These are phyloP conservation scores for Exobasidium rhododendri DNA, from an alignment of 1,284 basidiomycete species.

Conservation along the genomic window DNA sequence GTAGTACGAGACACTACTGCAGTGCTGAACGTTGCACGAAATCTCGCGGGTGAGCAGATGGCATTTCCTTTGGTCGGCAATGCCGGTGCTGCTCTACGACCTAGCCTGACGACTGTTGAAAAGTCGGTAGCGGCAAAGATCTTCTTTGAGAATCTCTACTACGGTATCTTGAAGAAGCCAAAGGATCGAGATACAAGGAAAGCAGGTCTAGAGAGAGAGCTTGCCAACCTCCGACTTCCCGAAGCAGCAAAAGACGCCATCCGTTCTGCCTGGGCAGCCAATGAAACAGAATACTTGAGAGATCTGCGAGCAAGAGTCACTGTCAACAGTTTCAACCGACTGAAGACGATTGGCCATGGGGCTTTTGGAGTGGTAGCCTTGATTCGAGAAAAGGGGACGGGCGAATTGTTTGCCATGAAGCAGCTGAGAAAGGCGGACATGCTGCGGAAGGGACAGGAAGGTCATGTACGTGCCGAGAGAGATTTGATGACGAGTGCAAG, in stretches of 20 bases:
- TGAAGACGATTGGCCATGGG: slow-evolving; percentile 96
- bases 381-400: slow-evolving; percentile 74
- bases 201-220: slow-evolving; percentile 80
- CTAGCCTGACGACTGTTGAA: slow-evolving; percentile 81
- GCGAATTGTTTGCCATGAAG: slow-evolving; percentile 90
- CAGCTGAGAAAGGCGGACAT: slow-evolving; percentile 93
- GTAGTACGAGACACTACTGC: slow-evolving; percentile 28
- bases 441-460: slow-evolving; percentile 96
- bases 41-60: slow-evolving; percentile 16
- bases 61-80: background rate
- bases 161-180: slow-evolving; percentile 63
- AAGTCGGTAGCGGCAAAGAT: slow-evolving; percentile 87
- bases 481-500: slow-evolving; percentile 74
- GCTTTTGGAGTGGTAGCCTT: slow-evolving; percentile 95
- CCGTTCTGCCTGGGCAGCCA: slow-evolving; percentile 73
- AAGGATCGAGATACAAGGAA: slow-evolving; percentile 79
- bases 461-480: slow-evolving; percentile 85
- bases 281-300: slow-evolving; percentile 83
- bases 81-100: slow-evolving; percentile 28
- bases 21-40: background rate
- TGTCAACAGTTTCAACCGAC: slow-evolving; percentile 76
- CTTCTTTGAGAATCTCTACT: slow-evolving; percentile 95
- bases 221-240: slow-evolving; percentile 69
- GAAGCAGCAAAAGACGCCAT: slow-evolving; percentile 70
- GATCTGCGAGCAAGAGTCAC: slow-evolving; percentile 78